Conservation (phyloP, 768 basidiomycete genomes). For the Galerina marginata region DNA sequence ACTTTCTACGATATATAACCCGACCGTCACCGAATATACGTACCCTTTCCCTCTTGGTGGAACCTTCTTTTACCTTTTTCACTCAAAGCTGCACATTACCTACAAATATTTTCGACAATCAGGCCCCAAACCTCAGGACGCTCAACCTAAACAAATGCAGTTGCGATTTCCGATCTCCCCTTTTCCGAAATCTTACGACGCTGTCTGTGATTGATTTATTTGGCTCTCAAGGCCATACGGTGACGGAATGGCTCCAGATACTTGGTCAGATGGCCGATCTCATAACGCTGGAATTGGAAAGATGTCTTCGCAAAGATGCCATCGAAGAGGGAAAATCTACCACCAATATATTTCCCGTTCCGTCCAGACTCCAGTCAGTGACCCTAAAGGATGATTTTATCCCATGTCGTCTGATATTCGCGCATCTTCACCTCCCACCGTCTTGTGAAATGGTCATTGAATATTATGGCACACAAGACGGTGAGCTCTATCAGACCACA, state of each 20-base stretch:
- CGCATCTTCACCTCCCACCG: neutral
- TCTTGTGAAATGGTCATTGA: conserved; percentile 1
- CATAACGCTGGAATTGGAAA: neutral
- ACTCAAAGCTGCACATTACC: neutral
- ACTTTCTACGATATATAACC: neutral
- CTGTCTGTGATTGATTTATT: neutral
- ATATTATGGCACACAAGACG: neutral
- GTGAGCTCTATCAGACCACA: neutral
- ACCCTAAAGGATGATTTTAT: neutral
- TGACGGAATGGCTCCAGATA: neutral
- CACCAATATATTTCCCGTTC: neutral
- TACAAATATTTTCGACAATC: neutral
- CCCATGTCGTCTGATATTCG: neutral
- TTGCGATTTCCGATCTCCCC: neutral
- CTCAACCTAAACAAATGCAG: neutral
- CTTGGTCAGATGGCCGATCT: neutral
- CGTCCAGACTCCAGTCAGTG: neutral
- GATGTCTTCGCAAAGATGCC: neutral
- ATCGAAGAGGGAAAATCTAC: neutral
- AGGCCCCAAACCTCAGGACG: neutral
- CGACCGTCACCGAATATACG: neutral
- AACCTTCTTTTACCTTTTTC: neutral
- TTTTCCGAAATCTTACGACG: neutral
- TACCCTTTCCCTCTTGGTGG: neutral
- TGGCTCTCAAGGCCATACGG: neutral